Conservation (phyloP, 2,329 filamentous ascomycete genomes). For the Venturia pyrina region DNA sequence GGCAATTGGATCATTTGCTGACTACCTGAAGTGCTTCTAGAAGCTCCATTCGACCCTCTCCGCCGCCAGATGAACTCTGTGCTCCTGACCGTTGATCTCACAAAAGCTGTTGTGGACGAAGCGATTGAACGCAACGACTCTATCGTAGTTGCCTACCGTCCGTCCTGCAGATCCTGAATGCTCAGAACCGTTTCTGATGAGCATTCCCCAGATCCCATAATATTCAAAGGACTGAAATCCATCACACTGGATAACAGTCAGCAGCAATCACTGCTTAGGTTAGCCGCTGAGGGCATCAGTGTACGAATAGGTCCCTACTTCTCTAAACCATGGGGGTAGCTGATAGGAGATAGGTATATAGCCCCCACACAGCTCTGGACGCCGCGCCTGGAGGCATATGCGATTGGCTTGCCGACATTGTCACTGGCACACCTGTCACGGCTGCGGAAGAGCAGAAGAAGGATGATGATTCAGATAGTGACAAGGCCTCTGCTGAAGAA, state of each 20-base stretch:
- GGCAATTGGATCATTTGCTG: neutral
- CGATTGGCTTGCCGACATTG: constrained; percentile 85
- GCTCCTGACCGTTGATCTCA: constrained; percentile 84
- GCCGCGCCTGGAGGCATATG: constrained; percentile 76
- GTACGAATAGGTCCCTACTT: constrained; percentile 27
- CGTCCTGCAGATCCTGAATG: constrained; percentile 19
- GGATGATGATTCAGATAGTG: constrained; percentile 16
- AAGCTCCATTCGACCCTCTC: constrained; percentile 52
- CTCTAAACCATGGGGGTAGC: neutral
- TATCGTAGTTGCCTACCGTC: constrained; percentile 84
- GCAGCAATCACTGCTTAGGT: constrained; percentile 70
- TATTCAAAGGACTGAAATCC: constrained; percentile 86
- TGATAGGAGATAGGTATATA: constrained; percentile 51
- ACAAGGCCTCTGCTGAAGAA: constrained; percentile 15
- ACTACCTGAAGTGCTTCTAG: constrained; percentile 48
- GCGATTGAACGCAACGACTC: constrained; percentile 68
- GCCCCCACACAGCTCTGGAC: constrained; percentile 90
- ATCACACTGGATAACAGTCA: constrained; percentile 77
- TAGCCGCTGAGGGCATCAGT: constrained; percentile 79
- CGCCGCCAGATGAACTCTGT: constrained; percentile 54
- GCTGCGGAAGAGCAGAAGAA: constrained; percentile 23
- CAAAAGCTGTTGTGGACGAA: constrained; percentile 78
- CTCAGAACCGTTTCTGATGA: neutral
- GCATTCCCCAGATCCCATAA: constrained; percentile 67
- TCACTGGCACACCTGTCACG: constrained; percentile 46